phyloP scores from a whole-genome alignment of 768 basidiomycete genomes.

The Naganishia randhawae region DNA sequence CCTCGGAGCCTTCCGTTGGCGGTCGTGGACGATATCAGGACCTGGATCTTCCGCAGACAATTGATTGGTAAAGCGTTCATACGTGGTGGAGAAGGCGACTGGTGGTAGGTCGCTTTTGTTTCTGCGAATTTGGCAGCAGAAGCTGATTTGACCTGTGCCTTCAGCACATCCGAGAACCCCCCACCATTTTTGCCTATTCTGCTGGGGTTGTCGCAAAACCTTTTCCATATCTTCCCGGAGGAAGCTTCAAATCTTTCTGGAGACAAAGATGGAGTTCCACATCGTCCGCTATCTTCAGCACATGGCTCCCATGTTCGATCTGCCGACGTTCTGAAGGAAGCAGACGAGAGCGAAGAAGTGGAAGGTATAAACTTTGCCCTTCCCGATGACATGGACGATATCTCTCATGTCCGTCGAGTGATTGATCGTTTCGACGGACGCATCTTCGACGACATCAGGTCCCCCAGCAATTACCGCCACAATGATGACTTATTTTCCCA shows the following conservation, averaged over 20 bases:
- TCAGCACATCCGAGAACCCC: background rate
- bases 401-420: conserved; percentile 13
- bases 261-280: background rate
- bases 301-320: background rate
- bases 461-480: background rate
- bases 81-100: background rate
- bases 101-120: background rate
- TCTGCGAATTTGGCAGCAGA: background rate
- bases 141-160: background rate
- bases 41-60: background rate
- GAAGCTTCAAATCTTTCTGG: background rate
- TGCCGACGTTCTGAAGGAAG: background rate
- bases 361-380: no score
- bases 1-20: background rate
- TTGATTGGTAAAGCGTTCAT: background rate
- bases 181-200: conserved; percentile 5
- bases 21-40: background rate
- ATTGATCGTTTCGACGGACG: background rate
- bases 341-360: conserved; percentile 2
- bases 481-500: background rate
- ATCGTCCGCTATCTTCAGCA: background rate
- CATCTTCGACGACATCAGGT: background rate
- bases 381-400: background rate
- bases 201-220: background rate
- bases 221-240: background rate